These are phyloP conservation scores for Tuber aestivum DNA, from an alignment of 495 filamentous ascomycete genomes.

Conservation along the genomic window DNA sequence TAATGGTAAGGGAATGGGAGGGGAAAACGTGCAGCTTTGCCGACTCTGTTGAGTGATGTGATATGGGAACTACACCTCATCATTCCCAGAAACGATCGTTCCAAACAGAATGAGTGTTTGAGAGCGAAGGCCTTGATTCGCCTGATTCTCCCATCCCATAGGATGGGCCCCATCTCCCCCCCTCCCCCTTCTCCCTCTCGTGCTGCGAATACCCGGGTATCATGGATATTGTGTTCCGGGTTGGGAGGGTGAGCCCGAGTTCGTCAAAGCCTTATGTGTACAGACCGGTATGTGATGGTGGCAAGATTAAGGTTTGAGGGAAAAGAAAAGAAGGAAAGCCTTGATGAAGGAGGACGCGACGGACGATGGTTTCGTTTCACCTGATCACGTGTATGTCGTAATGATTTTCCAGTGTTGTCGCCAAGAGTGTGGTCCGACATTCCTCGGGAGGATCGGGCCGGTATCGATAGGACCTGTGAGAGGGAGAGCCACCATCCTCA, in stretches of 20 bases:
- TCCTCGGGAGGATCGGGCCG: not conserved
- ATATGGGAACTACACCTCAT: conserved; percentile 6
- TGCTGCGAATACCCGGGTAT: not conserved
- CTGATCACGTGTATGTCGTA: not conserved
- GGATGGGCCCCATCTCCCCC: not conserved
- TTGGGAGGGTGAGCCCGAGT: not conserved
- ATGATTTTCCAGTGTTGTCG: not conserved
- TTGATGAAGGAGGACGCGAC: not conserved
- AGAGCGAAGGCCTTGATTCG: conserved; percentile 7
- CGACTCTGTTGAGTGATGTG: not conserved
- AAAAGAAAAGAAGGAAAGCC: not conserved
- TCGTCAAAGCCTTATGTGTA: not conserved
- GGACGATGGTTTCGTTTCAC: not conserved
- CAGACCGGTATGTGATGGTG: not conserved
- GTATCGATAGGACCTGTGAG: not conserved
- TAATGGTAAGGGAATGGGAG: not conserved
- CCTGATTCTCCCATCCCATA: not conserved
- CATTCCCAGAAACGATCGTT: conserved; percentile 3
- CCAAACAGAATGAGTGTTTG: conserved; percentile 2
- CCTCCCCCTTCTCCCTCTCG: too few relatives aligned
- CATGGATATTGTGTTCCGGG: not conserved
- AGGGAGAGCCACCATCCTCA: not conserved
- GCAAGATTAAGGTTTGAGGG: not conserved
- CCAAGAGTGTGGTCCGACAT: not conserved
- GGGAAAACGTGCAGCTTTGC: not conserved